Percentiles rank a stretch among this genome's conserved stretches.
Evolutionary conservation across 75 land plant genomes (phyloP).

Genomic region (Larix kaempferi): DNA sequence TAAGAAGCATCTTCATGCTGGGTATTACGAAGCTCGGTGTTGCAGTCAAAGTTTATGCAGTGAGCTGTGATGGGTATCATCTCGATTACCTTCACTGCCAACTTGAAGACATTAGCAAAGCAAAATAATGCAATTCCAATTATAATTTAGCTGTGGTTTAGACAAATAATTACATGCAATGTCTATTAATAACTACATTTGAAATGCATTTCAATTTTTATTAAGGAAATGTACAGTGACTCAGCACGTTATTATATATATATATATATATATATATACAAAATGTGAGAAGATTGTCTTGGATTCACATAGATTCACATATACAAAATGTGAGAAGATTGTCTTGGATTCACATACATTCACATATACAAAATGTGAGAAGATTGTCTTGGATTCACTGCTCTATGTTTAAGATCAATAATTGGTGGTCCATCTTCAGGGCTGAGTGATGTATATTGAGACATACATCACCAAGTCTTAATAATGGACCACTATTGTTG

Average conservation of each 20-base stretch:
- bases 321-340: too few species aligned
- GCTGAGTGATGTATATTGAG: too few species aligned
- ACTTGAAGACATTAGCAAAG: slow-evolving; percentile 3
- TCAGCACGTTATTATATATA: background rate
- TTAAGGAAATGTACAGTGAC: background rate
- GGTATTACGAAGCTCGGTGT: background rate
- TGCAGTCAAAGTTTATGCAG: slow-evolving; percentile 1
- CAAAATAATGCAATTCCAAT: background rate
- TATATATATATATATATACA: too few species aligned
- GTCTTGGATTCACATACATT: too few species aligned
- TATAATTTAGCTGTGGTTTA: background rate
- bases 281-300: too few species aligned
- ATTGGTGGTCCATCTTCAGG: too few species aligned
- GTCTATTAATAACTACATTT: background rate
- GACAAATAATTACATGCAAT: background rate
- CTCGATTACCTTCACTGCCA: slow-evolving; percentile 1
- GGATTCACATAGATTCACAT: too few species aligned
- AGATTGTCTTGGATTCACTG: too few species aligned
- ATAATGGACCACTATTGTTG: too few species aligned
- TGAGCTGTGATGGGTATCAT: slow-evolving; percentile 7
- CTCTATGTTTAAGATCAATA: too few species aligned
- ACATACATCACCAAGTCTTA: too few species aligned
- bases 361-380: too few species aligned
- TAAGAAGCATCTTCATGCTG: background rate
- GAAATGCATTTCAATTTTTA: background rate